phyloP scores from a whole-genome alignment of 306 rosid genomes.

The Cicer chorassanicum region DNA sequence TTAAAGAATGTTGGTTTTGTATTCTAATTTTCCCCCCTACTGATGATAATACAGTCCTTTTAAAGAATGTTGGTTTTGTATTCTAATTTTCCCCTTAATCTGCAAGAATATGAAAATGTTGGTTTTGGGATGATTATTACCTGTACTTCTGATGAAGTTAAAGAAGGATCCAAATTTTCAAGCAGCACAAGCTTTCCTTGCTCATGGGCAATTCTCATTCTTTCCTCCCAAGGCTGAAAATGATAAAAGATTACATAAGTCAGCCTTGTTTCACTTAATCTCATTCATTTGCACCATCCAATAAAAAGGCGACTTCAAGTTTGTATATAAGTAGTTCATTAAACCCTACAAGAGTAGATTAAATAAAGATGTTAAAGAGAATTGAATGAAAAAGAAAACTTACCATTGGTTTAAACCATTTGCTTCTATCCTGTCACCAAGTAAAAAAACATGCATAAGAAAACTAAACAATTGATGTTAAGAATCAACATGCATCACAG shows the following conservation, averaged over 20 bases:
- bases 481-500: conserved; percentile 35
- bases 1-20: not conserved
- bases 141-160: conserved; percentile 78
- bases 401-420: conserved; percentile 80
- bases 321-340: conserved; percentile 27
- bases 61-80: not conserved
- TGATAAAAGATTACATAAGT: conserved; percentile 36
- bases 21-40: conserved; percentile 22
- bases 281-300: conserved; percentile 5
- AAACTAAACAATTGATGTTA: conserved; percentile 28
- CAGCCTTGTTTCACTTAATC: conserved; percentile 11
- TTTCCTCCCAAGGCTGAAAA: conserved; percentile 89
- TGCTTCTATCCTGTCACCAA: conserved; percentile 77
- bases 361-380: conserved; percentile 27
- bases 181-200: conserved; percentile 75
- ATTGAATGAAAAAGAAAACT: conserved; percentile 54
- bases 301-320: not conserved
- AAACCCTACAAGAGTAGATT: conserved; percentile 1
- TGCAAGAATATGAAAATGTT: conserved; percentile 8
- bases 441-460: conserved; percentile 53
- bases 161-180: conserved; percentile 83
- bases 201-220: conserved; percentile 61
- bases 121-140: conserved; percentile 52
- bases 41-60: not conserved
- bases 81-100: conserved; percentile 22